Conservation (phyloP, 495 filamentous ascomycete species). For the Astrothelium subdiscretum region DNA sequence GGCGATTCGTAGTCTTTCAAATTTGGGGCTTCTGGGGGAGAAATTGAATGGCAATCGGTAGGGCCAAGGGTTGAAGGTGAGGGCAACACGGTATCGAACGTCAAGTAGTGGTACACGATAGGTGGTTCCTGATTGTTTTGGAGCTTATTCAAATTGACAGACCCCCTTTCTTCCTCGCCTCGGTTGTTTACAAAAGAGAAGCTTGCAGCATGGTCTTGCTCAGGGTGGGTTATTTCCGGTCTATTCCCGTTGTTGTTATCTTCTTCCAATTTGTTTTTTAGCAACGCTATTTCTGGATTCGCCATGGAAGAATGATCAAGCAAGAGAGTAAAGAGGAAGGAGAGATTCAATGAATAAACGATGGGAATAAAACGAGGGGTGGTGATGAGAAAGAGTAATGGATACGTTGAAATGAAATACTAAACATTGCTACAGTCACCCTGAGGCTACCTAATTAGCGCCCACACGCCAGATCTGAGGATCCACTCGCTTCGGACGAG, state of each 20-base stretch:
- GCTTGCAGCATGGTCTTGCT: not conserved
- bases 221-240: not conserved
- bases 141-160: conserved; percentile 1
- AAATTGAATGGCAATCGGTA: conserved; percentile 8
- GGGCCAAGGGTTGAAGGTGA: conserved; percentile 38
- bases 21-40: conserved; percentile 46
- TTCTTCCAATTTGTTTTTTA: not conserved
- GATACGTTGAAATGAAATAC: not conserved
- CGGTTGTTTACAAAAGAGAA: conserved; percentile 3
- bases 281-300: not conserved
- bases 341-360: too few species aligned
- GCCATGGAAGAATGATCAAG: not conserved
- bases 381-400: too few species aligned
- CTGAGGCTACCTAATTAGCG: too few species aligned
- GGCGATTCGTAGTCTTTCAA: conserved; percentile 59
- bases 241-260: not conserved
- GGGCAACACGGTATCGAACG: conserved; percentile 57
- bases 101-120: conserved; percentile 62
- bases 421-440: too few species aligned
- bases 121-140: not conserved
- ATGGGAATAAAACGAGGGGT: too few species aligned
- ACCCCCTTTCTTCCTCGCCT: conserved; percentile 6
- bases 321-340: too few species aligned
- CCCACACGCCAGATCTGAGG: too few species aligned
- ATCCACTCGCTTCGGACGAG: too few species aligned